Evolutionary conservation across 768 basidiomycete genomes (phyloP), one percentile per base, ranked within the genome.

Genomic region (Pleurotus platypus): DNA sequence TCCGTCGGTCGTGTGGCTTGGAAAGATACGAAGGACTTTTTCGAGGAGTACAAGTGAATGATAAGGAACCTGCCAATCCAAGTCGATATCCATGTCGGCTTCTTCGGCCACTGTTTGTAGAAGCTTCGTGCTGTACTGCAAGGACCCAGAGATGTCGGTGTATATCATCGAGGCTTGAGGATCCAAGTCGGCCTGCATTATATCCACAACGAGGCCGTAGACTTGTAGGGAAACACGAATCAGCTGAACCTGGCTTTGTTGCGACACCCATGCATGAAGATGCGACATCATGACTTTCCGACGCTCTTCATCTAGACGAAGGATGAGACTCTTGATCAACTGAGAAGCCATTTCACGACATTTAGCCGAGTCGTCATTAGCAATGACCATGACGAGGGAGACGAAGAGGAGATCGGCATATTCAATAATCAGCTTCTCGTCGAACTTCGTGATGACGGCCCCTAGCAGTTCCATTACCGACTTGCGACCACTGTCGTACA

Each of bases 401-500:
- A 97, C 85, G 67, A 98, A 98, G 48, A 98, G 78, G 61, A 97
- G 78, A 65, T 97, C 92, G 12, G 89, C 80, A 62, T 94, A 89
- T 65, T 98, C 93, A 15, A 75, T 73, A 40, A 94, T 72, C 26
- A 97, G 75, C 3, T 75, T 78, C 2, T 76, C 75, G 57, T 94
- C 86, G 69, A 98, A 96, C 71, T 98, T 98, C 59, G 77, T 66
- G 51, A 98, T 74, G 48, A 97, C 74, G 1, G 92, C 93, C 12
- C 84, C 77, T n/a, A 99, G 79, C 2, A 98, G 73, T 69, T 97
- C 95, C 81, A 99, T 84, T 53, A 97, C 92, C n/a, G 95, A 98
- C 54, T 84, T 79, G 38, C 95, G 83, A 2, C 97, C 97, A 59
- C 86, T 91, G 65, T 97, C 94, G 68, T 92, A 85, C 40, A 86